A percentile compares a stretch with the other conserved stretches of the same genome.
Conservation (phyloP, 352 stramenopile species). For the Thalassiosira exigua region DNA sequence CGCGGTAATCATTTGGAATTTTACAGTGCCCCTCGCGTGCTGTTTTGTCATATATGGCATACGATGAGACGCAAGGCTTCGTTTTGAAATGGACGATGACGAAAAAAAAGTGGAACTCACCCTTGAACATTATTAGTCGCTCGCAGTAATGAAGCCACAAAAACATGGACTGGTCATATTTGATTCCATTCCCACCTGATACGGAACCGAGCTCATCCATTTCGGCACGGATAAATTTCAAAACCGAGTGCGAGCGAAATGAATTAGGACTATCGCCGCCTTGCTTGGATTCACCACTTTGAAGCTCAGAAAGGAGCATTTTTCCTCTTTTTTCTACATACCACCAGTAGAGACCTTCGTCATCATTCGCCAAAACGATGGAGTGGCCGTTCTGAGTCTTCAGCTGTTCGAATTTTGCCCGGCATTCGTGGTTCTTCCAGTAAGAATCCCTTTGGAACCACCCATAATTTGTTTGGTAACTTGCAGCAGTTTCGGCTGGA, state of each 20-base stretch:
- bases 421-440: slow-evolving; percentile 35
- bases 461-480: slow-evolving; percentile 6
- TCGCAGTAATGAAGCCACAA: slow-evolving; percentile 53
- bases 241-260: slow-evolving; percentile 32
- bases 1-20: slow-evolving; percentile 47
- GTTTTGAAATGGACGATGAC: slow-evolving; percentile 5
- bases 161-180: slow-evolving; percentile 36
- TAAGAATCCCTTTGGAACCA: slow-evolving; percentile 11
- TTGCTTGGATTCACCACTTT: background rate
- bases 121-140: slow-evolving; percentile 56
- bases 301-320: slow-evolving; percentile 23
- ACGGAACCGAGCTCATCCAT: background rate
- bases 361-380: slow-evolving; percentile 44
- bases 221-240: slow-evolving; percentile 28
- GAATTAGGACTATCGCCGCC: background rate
- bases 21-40: slow-evolving; percentile 47
- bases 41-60: slow-evolving; percentile 11
- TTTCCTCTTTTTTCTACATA: slow-evolving; percentile 46
- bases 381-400: slow-evolving; percentile 25
- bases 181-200: slow-evolving; percentile 14
- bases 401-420: slow-evolving; percentile 30
- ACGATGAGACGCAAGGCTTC: background rate
- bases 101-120: slow-evolving; percentile 26
- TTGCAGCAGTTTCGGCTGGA: slow-evolving; percentile 5
- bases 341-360: slow-evolving; percentile 51